phyloP scores from a whole-genome alignment of 202 grass and related monocot genomes.

The Musa balbisiana region DNA sequence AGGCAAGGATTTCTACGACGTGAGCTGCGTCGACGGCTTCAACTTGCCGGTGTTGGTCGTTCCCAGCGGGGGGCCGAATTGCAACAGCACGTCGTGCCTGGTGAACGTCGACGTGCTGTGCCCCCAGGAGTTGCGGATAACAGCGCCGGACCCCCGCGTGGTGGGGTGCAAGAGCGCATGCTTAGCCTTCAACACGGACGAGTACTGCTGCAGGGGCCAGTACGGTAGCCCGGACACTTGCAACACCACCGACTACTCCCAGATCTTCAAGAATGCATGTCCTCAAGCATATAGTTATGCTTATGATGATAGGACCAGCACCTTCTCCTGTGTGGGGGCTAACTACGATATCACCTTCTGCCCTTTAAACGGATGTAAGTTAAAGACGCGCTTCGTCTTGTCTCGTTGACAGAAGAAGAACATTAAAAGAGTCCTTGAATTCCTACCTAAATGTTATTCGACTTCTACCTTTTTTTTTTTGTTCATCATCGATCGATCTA shows the following conservation, averaged over 20 bases:
- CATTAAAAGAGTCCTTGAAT: too few relatives aligned
- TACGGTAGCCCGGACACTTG: too few relatives aligned
- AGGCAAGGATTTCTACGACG: slow-evolving; percentile 48
- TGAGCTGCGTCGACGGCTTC: slow-evolving; percentile 50
- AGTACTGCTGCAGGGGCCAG: too few relatives aligned
- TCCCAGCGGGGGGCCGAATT: background rate
- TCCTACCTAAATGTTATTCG: too few relatives aligned
- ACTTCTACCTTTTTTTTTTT: too few relatives aligned
- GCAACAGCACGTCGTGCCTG: slow-evolving; percentile 24
- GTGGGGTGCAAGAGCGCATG: slow-evolving; percentile 3
- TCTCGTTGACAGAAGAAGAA: too few relatives aligned
- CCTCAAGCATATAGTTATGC: too few relatives aligned
- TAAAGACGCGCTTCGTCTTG: background rate
- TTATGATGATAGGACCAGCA: too few relatives aligned
- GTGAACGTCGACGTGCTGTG: slow-evolving; percentile 38
- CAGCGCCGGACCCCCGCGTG: background rate
- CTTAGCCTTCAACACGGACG: background rate
- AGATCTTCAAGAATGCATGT: too few relatives aligned
- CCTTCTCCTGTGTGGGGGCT: too few relatives aligned
- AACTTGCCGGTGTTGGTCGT: slow-evolving; percentile 39
- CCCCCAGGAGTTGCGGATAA: slow-evolving; percentile 28
- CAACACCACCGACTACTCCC: too few relatives aligned
- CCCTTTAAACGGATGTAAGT: background rate
- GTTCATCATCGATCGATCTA: too few relatives aligned
- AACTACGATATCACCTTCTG: slow-evolving; percentile 8